These are phyloP conservation scores for Aureobasidium sp. DNA, from an alignment of 2,329 filamentous ascomycete genomes.

Conservation along the genomic window DNA sequence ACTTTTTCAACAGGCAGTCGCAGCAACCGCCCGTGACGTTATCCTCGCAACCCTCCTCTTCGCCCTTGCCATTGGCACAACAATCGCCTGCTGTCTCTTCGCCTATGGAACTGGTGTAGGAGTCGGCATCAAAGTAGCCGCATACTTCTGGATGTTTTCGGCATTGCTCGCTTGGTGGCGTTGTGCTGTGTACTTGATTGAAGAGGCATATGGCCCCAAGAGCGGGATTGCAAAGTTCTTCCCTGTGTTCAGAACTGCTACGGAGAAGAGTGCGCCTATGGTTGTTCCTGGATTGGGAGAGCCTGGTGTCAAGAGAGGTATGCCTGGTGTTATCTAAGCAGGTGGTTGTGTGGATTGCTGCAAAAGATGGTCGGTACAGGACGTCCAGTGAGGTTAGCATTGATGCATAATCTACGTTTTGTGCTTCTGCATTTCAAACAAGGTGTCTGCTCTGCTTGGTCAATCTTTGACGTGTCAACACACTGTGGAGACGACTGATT, in stretches of 20 bases:
- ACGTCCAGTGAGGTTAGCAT: not conserved
- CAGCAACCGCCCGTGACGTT: slow-evolving; percentile 19
- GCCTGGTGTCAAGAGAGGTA: slow-evolving; percentile 24
- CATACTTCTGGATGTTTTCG: slow-evolving; percentile 23
- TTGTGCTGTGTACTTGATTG: slow-evolving; percentile 22
- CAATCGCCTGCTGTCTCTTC: slow-evolving; percentile 22
- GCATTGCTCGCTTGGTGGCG: slow-evolving; percentile 23
- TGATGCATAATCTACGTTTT: not conserved
- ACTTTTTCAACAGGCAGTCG: slow-evolving; percentile 6
- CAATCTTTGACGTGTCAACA: not conserved
- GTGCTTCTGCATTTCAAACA: not conserved
- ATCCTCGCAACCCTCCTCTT: slow-evolving; percentile 19
- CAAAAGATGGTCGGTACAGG: not conserved
- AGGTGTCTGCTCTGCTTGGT: not conserved
- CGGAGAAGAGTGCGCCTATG: slow-evolving; percentile 20
- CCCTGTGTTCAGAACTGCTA: slow-evolving; percentile 19
- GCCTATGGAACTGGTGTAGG: slow-evolving; percentile 18
- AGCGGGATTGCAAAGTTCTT: slow-evolving; percentile 21
- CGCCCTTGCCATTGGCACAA: slow-evolving; percentile 20
- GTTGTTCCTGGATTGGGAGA: slow-evolving; percentile 22
- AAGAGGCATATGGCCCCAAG: slow-evolving; percentile 21
- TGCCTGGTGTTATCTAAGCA: slow-evolving; percentile 17
- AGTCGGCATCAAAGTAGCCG: slow-evolving; percentile 22
- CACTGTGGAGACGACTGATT: not conserved
- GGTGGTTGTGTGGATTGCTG: too few relatives aligned